Conservation (phyloP, 2,329 filamentous ascomycete species). For the Colletotrichum sp. region DNA sequence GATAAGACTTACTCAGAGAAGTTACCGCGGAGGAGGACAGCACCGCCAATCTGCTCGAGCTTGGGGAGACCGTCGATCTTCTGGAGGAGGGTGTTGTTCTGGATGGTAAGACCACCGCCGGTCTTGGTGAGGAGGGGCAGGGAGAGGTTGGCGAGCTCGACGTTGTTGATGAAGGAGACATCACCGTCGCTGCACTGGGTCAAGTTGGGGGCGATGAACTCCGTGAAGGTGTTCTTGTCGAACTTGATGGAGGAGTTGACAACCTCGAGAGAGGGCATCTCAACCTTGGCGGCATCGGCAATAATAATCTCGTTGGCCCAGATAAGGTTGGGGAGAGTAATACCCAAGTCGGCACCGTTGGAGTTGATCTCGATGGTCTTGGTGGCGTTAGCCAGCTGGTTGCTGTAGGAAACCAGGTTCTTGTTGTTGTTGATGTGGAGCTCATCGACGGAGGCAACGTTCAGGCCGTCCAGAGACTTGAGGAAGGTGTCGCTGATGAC, state of each 20-base stretch:
- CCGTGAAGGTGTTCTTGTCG: slow-evolving; percentile 76
- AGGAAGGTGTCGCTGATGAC: slow-evolving; percentile 88
- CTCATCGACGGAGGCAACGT: slow-evolving; percentile 72
- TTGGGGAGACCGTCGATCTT: slow-evolving; percentile 70
- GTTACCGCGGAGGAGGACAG: slow-evolving; percentile 83
- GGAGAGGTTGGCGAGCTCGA: slow-evolving; percentile 73
- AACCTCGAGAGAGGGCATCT: slow-evolving; percentile 72
- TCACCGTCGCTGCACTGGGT: slow-evolving; percentile 66
- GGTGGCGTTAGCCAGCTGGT: slow-evolving; percentile 79
- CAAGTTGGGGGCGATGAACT: slow-evolving; percentile 71
- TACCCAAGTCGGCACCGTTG: slow-evolving; percentile 76
- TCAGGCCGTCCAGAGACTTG: slow-evolving; percentile 78
- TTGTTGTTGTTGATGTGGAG: slow-evolving; percentile 93
- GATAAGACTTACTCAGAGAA: slow-evolving; percentile 61
- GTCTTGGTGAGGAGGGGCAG: slow-evolving; percentile 73
- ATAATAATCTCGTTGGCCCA: slow-evolving; percentile 60
- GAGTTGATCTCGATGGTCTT: slow-evolving; percentile 74
- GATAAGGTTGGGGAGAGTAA: slow-evolving; percentile 80
- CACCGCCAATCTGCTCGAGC: slow-evolving; percentile 76
- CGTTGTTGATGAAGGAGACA: slow-evolving; percentile 69
- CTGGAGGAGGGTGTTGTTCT: slow-evolving; percentile 83
- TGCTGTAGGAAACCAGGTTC: slow-evolving; percentile 76
- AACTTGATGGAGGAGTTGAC: slow-evolving; percentile 85
- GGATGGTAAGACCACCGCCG: slow-evolving; percentile 81
- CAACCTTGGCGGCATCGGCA: slow-evolving; percentile 77